Conservation (phyloP, 352 stramenopile genomes). For the Globisporangium nodosum region DNA sequence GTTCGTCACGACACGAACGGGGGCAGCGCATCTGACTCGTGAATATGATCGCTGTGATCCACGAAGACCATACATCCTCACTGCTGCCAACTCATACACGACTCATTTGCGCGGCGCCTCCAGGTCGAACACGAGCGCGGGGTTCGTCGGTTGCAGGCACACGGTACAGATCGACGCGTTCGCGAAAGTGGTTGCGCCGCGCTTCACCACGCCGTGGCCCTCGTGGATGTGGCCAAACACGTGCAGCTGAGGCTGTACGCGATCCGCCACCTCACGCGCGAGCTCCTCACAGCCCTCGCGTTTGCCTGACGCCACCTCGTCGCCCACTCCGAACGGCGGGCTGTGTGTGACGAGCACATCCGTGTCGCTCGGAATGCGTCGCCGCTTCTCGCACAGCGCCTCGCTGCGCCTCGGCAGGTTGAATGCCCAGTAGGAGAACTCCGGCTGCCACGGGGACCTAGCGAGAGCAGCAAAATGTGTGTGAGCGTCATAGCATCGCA, state of each 20-base stretch:
- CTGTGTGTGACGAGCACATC: constrained; percentile 89
- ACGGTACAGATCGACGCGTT: constrained; percentile 78
- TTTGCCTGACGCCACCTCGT: constrained; percentile 37
- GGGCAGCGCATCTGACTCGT: too few relatives aligned
- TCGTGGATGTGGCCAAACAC: constrained; percentile 92
- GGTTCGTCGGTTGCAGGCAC: constrained; percentile 69
- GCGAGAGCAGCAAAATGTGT: too few relatives aligned
- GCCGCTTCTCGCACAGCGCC: constrained; percentile 35
- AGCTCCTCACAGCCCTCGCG: constrained; percentile 76
- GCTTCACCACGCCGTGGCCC: constrained; percentile 58
- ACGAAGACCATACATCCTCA: too few relatives aligned
- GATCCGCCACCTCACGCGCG: constrained; percentile 53
- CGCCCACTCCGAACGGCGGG: constrained; percentile 72
- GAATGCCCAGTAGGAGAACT: constrained; percentile 84
- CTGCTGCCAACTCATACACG: not conserved
- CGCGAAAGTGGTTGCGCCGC: constrained; percentile 78
- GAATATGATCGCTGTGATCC: too few relatives aligned
- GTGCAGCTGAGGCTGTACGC: constrained; percentile 67
- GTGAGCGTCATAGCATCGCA: too few relatives aligned
- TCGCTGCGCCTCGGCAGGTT: constrained; percentile 45
- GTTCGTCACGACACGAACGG: too few relatives aligned
- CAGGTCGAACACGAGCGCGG: constrained; percentile 55
- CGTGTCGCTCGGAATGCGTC: constrained; percentile 42
- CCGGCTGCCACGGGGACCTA: constrained; percentile 57
- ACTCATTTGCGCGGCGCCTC: not conserved